Evolutionary conservation across 2,329 filamentous ascomycete species (phyloP), one percentile per base, ranked within the genome.

Genomic region (Thielaviopsis populi): DNA sequence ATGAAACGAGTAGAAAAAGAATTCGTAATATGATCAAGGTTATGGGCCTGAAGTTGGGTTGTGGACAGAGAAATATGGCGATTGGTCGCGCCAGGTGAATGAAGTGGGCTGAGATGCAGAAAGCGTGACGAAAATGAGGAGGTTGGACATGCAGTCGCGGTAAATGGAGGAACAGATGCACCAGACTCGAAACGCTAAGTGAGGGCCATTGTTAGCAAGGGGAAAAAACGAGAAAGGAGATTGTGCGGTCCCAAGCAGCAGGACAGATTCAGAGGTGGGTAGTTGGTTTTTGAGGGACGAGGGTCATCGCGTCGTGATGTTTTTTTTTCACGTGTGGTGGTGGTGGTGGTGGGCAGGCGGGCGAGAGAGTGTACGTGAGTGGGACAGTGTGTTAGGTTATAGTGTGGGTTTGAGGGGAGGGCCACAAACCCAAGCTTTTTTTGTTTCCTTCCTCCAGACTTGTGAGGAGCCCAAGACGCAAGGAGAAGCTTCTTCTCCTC

Each of bases 91-190:
- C 46, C 24, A 5, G 19, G 13, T 56, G 53, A 56, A 56, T 56
- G 53, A 56, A 56, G 13, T 56, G 53, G 53, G 53, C 53, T 30
- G 27, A 56, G 53, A 30, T 56, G 53, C 27, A 24, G 22, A 50
- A 24, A 27, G 24, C 46, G 19, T 50, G 19, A 15, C 53, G 17
- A 56, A 56, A 56, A 33, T 30, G 53, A 19, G 53, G 53, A 37
- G 53, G 53, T 37, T 56, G 53, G 53, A 56, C 37, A 33, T 56
- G 53, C 53, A 56, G 53, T 56, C 53, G 53, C 53, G 53, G 53
- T 33, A 30, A n/a, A 37, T 11, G 27, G 27, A 56, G 53, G 53
- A 56, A 37, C 24, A 27, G 27, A 37, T 56, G 27, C 53, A 56
- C 27, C 17, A 30, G 30, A 27, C 30, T 6, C 4, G 33, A 56